These are phyloP conservation scores for Xylaria castorea DNA, from an alignment of 495 filamentous ascomycete genomes.

Conservation along the genomic window DNA sequence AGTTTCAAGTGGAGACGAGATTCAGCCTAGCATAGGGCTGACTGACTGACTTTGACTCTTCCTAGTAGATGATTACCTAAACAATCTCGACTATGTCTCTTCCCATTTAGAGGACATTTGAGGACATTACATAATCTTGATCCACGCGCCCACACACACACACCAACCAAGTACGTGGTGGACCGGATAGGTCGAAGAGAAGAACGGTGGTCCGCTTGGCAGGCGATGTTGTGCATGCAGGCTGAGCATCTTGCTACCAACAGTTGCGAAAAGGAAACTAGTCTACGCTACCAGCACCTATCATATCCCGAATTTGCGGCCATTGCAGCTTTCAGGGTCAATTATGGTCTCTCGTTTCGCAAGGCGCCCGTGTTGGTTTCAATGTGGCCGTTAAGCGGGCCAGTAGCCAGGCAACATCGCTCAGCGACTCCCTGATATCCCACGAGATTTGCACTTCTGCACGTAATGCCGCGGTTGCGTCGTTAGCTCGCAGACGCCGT, in stretches of 20 bases:
- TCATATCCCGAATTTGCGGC: slow-evolving; percentile 3
- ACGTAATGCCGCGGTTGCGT: slow-evolving; percentile 22
- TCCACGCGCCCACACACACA: background rate
- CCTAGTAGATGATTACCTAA: background rate
- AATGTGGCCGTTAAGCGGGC: slow-evolving; percentile 6
- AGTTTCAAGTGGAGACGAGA: slow-evolving; percentile 13
- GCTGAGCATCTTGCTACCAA: slow-evolving; percentile 24
- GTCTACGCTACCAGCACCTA: background rate
- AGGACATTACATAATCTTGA: slow-evolving; percentile 9
- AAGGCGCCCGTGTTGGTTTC: slow-evolving; percentile 24
- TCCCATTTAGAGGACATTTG: background rate
- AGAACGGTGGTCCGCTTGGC: slow-evolving; percentile 7
- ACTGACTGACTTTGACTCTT: background rate
- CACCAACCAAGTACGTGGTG: too few species aligned
- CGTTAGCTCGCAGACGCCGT: slow-evolving; percentile 8
- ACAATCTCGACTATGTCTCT: background rate
- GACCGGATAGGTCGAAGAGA: background rate
- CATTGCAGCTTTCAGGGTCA: background rate
- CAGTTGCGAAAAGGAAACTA: background rate
- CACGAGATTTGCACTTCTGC: slow-evolving; percentile 13
- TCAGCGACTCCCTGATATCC: slow-evolving; percentile 6
- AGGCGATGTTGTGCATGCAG: slow-evolving; percentile 23
- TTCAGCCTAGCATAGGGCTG: slow-evolving; percentile 26
- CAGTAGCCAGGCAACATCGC: slow-evolving; percentile 3
- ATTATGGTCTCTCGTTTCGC: slow-evolving; percentile 13